A percentile compares a stretch with the other conserved stretches of the same genome.
Evolutionary conservation across 331 rosid species (phyloP).

Genomic region (Dryas integrifolia): DNA sequence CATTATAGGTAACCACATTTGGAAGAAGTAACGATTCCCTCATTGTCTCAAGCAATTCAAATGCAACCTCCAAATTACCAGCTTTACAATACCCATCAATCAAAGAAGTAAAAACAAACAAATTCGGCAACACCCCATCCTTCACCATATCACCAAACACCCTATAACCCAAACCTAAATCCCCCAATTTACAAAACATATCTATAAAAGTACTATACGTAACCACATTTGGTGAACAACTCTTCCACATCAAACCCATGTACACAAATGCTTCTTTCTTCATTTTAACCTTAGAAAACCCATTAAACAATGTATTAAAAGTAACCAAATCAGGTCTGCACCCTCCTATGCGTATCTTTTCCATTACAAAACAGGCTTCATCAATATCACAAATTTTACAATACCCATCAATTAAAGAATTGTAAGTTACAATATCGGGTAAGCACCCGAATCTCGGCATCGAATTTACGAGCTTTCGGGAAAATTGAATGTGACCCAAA

Average conservation of each 20-base stretch:
- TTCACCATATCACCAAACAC: conserved; percentile 29
- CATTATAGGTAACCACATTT: conserved; percentile 36
- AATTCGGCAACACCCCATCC: conserved; percentile 33
- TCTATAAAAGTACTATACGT: conserved; percentile 37
- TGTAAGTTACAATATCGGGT: conserved; percentile 40
- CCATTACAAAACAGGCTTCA: conserved; percentile 29
- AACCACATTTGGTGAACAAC: conserved; percentile 38
- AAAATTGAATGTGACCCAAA: conserved; percentile 20
- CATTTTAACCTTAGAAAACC: conserved; percentile 36
- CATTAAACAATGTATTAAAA: conserved; percentile 36
- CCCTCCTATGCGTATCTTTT: conserved; percentile 7
- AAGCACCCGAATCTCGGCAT: conserved; percentile 38
- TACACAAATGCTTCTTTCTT: conserved; percentile 32
- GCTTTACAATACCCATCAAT: conserved; percentile 45
- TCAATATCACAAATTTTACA: conserved; percentile 24
- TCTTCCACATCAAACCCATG: conserved; percentile 46
- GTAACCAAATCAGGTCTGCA: conserved; percentile 33
- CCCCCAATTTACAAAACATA: conserved; percentile 38
- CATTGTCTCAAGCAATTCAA: conserved; percentile 32
- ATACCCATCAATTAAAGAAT: conserved; percentile 39
- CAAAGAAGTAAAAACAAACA: conserved; percentile 36
- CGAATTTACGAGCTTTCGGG: conserved; percentile 14
- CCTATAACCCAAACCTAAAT: conserved; percentile 24
- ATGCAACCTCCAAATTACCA: conserved; percentile 35
- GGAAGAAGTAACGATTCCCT: conserved; percentile 22